Evolutionary conservation across 176 grass and related monocot genomes (phyloP).

Genomic region (Oryza longistaminata): DNA sequence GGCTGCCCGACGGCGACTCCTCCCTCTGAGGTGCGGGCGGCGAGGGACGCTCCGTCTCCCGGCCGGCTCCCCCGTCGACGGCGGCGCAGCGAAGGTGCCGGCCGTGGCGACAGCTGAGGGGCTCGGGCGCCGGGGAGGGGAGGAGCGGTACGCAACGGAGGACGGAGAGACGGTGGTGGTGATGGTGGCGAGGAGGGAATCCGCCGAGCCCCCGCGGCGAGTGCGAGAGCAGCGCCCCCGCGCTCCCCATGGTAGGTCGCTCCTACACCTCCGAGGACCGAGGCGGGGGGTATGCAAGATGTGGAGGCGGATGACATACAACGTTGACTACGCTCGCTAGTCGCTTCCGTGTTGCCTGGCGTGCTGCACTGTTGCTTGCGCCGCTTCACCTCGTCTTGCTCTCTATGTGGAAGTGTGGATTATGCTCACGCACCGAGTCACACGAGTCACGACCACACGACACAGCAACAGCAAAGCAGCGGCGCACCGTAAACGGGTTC

Average conservation of each 20-base stretch:
- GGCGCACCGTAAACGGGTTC: too few species aligned
- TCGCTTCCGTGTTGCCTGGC: neutral
- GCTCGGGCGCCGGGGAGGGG: neutral
- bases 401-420: too few species aligned
- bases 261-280: neutral
- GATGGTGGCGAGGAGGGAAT: slow-evolving; percentile 16
- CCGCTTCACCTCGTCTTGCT: too few species aligned
- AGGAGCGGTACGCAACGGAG: neutral
- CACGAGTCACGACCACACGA: too few species aligned
- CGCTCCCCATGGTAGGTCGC: slow-evolving; percentile 53
- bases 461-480: too few species aligned
- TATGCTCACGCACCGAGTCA: too few species aligned
- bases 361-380: too few species aligned
- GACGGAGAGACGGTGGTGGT: slow-evolving; percentile 9
- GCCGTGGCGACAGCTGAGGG: neutral
- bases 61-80: neutral
- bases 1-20: slow-evolving; percentile 30
- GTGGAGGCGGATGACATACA: slow-evolving; percentile 2
- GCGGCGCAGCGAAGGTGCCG: slow-evolving; percentile 26
- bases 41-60: slow-evolving; percentile 25
- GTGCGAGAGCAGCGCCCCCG: slow-evolving; percentile 55
- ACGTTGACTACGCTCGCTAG: too few species aligned
- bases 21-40: slow-evolving; percentile 33
- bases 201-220: slow-evolving; percentile 37
- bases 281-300: slow-evolving; percentile 1